Conservation (phyloP, 2,329 filamentous ascomycete genomes). For the Conoideocrella luteorostrata region DNA sequence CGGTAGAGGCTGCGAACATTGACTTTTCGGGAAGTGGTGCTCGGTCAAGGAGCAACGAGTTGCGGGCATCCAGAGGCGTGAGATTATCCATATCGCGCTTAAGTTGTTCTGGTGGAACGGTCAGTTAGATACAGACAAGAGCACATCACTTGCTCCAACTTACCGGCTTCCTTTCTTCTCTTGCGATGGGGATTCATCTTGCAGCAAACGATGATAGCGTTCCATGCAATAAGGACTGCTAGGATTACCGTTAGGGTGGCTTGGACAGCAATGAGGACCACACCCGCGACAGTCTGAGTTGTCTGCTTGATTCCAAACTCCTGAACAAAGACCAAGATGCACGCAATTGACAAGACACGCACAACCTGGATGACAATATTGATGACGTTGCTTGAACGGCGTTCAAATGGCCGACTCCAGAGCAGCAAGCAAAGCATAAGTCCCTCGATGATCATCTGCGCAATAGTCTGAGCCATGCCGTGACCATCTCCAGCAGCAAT, state of each 20-base stretch:
- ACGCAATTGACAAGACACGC: conserved; percentile 79
- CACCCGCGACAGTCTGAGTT: conserved; percentile 86
- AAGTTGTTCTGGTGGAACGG: conserved; percentile 55
- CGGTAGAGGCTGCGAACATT: conserved; percentile 37
- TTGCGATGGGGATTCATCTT: conserved; percentile 86
- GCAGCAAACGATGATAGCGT: conserved; percentile 75
- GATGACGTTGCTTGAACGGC: conserved; percentile 83
- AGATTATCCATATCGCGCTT: conserved; percentile 73
- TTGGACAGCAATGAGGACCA: conserved; percentile 91
- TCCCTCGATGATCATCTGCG: conserved; percentile 74
- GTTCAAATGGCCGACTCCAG: conserved; percentile 81
- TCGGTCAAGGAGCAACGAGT: conserved; percentile 71
- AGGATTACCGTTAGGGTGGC: conserved; percentile 74
- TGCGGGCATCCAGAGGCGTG: conserved; percentile 80
- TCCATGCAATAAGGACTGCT: conserved; percentile 82
- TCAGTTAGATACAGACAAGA: conserved; percentile 19
- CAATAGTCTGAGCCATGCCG: conserved; percentile 72
- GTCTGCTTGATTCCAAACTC: conserved; percentile 85
- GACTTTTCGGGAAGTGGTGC: conserved; percentile 28
- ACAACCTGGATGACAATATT: conserved; percentile 89
- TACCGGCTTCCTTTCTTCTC: conserved; percentile 84
- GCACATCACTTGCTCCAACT: conserved; percentile 27
- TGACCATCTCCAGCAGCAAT: conserved; percentile 82
- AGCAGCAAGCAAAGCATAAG: conserved; percentile 73
- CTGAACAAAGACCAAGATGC: conserved; percentile 89